Evolutionary conservation across 2,329 filamentous ascomycete species (phyloP), one percentile per base, ranked within the genome.

Genomic region (Botrytis sinoallii): DNA sequence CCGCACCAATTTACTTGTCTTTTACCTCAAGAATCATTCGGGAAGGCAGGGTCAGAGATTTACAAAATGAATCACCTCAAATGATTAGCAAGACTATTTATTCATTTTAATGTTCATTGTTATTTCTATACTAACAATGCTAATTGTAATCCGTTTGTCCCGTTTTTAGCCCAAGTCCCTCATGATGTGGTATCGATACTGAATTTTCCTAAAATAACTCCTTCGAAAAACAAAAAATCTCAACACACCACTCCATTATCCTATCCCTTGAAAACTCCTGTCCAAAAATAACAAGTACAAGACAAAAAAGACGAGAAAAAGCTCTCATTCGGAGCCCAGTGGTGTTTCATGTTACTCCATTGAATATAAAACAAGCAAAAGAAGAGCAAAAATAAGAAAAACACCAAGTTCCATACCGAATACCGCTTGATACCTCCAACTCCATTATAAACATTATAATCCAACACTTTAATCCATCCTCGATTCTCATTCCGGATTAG

Each of bases 191-290:
- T 64, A 71, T 71, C 60, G 52, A 64, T 63, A 71, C 69, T 42
- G 66, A 57, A 57, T 68, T 57, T 65, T 57, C 66, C 66, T 67
- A 22, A 68, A 68, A 10, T 42, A 55, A 68, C 66, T 57, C 66
- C 66, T 57, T 32, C 7, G 20, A 38, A 57, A 55, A 57, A 18
- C 25, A 68, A 68, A 67, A 68, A 57, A 57, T n/a, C 48, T 22
- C 4, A 68, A 42, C 61, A 40, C 35, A 63, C 46, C 20, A 64
- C 7, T 64, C 61, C 61, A 64, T 42, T n/a, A 8, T 29, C 38
- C 61, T 40, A 29, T 64, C 5, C 61, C 59, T 40, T 64, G 4
- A 20, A 64, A 64, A 64, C 61, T 44, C 61, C 61, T 29, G n/a
- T 29, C 38, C 16, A 44, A 32, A 64, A 64, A 29, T 18, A 29